Evolutionary conservation across 352 stramenopile genomes (phyloP), one percentile per base, ranked within the genome.

Genomic region (Thalassiosira ordinaria): DNA sequence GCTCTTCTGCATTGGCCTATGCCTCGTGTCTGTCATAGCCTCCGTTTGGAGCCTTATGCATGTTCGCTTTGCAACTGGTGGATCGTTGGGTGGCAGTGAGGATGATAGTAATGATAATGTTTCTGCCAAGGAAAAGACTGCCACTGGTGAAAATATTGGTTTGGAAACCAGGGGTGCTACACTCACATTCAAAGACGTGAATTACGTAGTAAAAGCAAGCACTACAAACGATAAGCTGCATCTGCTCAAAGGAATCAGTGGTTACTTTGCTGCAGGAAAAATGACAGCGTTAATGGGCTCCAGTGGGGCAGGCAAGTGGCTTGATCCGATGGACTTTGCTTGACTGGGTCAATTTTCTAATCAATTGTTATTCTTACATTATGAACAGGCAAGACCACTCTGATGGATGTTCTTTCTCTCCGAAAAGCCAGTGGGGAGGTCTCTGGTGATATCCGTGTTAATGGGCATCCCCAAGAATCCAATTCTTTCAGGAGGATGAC

Each of bases 371-470:
- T 95, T 88, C 20, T 93, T 79, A 31, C 92, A 93, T n/a, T n/a
- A n/a, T n/a, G n/a, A n/a, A 93, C 93, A 18, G 95, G 96, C 4
- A 98, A 98, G 79, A 98, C 96, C 1, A 98, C 96, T 1, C 85
- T 98, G 7, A 95, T 98, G 87, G 95, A 98, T 71, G 94, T 97
- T 1, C 91, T 98, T 29, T 88, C 95, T 3, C 89, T 95, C 5
- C 88, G 96, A 14, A 98, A 98, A 77, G 95, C 90, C 7, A 91
- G 88, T 47, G 96, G 95, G 13, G 75, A 93, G 52, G 95, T 98
- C 46, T 79, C 88, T 33, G 95, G 95, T 37, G 84, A 96, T 33
- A 93, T 98, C 44, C 82, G 86, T 8, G 72, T 98, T 29, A 97
- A 97, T 84, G 95, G 95, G 4, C 64, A 97, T 73, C 77, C 82